Percentiles rank a stretch among this genome's conserved stretches.
Conservation (phyloP, 306 rosid species). For the Vachellia pachyceras region DNA sequence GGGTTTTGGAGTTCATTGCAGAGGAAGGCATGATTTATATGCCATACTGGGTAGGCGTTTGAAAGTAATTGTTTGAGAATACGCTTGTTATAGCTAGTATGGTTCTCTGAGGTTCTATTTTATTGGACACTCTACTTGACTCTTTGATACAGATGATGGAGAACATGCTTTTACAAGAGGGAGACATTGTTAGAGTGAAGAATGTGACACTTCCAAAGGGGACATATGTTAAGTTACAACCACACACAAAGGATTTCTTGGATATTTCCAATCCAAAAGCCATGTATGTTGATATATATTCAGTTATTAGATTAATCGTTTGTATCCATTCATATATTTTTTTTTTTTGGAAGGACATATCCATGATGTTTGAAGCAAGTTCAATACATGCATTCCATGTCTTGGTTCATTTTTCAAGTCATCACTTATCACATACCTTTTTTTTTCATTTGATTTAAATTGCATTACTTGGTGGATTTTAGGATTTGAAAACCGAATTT, state of each 20-base stretch:
- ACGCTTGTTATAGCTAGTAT: slow-evolving; percentile 29
- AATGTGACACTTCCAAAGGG: slow-evolving; percentile 97
- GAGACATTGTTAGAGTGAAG: slow-evolving; percentile 81
- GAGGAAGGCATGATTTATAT: slow-evolving; percentile 99
- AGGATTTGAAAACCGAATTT: slow-evolving; percentile 7
- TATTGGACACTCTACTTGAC: slow-evolving; percentile 19
- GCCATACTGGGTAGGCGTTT: slow-evolving; percentile 94
- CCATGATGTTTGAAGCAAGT: slow-evolving; percentile 18
- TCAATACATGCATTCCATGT: background rate
- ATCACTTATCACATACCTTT: background rate
- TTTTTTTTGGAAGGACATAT: background rate
- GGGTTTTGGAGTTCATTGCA: slow-evolving; percentile 96
- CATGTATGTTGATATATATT: slow-evolving; percentile 71
- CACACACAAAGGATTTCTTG: slow-evolving; percentile 93
- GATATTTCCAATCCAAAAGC: slow-evolving; percentile 99
- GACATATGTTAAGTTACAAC: slow-evolving; percentile 86
- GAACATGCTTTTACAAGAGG: slow-evolving; percentile 97
- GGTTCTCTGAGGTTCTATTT: slow-evolving; percentile 24
- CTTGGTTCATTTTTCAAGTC: slow-evolving; percentile 6
- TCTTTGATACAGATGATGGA: slow-evolving; percentile 83
- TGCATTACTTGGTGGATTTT: slow-evolving; percentile 17
- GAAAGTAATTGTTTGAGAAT: slow-evolving; percentile 26
- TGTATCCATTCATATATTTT: background rate
- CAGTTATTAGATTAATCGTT: slow-evolving; percentile 8
- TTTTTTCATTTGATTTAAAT: slow-evolving; percentile 8